Base-by-base conservation (phyloP, 352 stramenopile species). In the Phytophthora fragariaefolia region DNA sequence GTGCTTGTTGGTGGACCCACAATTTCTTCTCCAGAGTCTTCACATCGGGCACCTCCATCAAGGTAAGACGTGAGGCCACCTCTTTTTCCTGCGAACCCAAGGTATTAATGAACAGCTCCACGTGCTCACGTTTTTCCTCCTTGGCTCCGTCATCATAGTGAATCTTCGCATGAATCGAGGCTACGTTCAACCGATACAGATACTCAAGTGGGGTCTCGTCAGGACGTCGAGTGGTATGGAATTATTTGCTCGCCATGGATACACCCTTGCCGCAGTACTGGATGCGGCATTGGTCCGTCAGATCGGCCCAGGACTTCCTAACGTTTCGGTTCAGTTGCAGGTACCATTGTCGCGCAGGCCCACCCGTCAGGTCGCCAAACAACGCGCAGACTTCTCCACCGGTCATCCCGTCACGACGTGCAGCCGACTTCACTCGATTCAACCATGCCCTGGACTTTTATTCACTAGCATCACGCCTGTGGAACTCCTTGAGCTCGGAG, bases 191-290 rank as follows among this genome's bases (percentile, higher is more conserved):
- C 0, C 34, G 52, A n/a, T 69, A 63, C 43, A 69, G 28, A 20
- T 63, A 69, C 0, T 63, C 61, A 0, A 66, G 22, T 1, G 63
- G 55, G 1, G 46, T 46, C 30, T 70, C 46, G 22, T 55, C 43
- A 5, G 48, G 18, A 0, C 42, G 23, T 36, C 45, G 43, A 1
- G 27, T 40, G 0, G 43, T 32, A 17, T 68, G 60, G 6, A 38
- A 68, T 9, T 68, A 62, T 1, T 38, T 15, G 8, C 45, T 60
- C 5, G 62, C 52, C 23, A 63, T 58, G 12, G 62, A 69, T n/a
- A 69, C 24, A 4, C 60, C 50, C 23, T 60, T 69, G 1, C 47
- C 53, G 13, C 53, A 69, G 38, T 69, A 69, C 40, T 69, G 62
- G 8, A 64, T 2, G n/a, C 27, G 52, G 53, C 59, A 64, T 26